phyloP scores from a whole-genome alignment of 306 rosid genomes.

The Prunus persica region DNA sequence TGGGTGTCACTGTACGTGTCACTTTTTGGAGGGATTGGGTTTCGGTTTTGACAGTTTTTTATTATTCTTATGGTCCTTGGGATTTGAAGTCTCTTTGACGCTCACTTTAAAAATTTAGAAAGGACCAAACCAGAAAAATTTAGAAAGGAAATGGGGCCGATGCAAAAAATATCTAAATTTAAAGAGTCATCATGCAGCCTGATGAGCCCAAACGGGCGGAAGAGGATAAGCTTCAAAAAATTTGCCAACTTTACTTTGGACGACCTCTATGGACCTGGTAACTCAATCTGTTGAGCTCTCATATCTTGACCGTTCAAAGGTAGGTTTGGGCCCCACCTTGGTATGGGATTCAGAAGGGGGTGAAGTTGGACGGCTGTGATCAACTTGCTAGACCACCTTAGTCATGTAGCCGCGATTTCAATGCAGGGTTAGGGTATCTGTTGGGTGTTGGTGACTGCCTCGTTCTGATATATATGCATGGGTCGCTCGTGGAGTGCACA shows the following conservation, averaged over 20 bases:
- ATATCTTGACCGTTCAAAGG: not conserved
- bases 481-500: not conserved
- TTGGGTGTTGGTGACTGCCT: not conserved
- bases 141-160: too few species aligned
- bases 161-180: too few species aligned
- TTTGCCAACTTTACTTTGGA: not conserved
- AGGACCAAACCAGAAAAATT: not conserved
- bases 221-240: constrained; percentile 9
- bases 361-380: constrained; percentile 15
- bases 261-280: not conserved
- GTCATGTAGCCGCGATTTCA: not conserved
- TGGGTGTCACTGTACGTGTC: constrained; percentile 52
- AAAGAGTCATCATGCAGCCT: not conserved
- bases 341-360: not conserved
- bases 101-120: not conserved
- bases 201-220: not conserved
- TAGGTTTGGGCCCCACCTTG: constrained; percentile 1
- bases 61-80: not conserved
- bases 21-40: not conserved
- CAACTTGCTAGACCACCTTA: not conserved
- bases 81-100: not conserved
- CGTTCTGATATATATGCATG: not conserved
- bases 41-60: not conserved
- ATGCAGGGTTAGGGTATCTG: not conserved
- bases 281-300: not conserved